Evolutionary conservation across 75 land plant genomes (phyloP).

Genomic region (Cupressus sempervirens): DNA sequence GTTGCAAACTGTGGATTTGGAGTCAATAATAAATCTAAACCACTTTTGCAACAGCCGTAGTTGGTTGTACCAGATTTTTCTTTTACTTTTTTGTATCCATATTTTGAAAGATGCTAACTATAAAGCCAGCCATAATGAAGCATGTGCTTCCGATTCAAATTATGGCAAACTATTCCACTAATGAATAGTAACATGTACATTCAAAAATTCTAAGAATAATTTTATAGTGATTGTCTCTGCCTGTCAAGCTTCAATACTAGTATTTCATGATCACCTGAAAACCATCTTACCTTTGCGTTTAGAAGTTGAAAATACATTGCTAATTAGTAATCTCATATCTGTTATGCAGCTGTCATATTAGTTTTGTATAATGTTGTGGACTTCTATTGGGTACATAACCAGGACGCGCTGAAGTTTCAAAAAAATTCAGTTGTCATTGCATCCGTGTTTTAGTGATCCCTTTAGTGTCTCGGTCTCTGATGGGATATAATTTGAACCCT

Average conservation of each 20-base stretch:
- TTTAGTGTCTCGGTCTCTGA: not conserved
- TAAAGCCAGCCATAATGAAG: not conserved
- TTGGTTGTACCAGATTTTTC: not conserved
- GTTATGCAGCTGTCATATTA: not conserved
- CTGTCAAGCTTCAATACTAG: not conserved
- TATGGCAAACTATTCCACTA: not conserved
- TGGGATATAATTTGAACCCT: not conserved
- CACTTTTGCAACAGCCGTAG: not conserved
- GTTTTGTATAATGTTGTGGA: not conserved
- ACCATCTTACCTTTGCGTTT: not conserved
- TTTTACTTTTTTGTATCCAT: not conserved
- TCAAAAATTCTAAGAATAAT: not conserved
- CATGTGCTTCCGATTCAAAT: not conserved
- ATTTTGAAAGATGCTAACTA: not conserved
- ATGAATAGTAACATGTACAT: not conserved
- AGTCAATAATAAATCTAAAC: not conserved
- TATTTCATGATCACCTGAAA: not conserved
- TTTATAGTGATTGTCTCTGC: not conserved
- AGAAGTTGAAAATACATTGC: not conserved
- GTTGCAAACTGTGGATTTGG: slow-evolving; percentile 18
- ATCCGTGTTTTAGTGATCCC: not conserved
- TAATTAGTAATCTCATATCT: not conserved
- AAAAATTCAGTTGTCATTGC: not conserved
- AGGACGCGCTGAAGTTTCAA: not conserved
- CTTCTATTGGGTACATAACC: not conserved